Base-by-base conservation (phyloP, 495 filamentous ascomycete species). In the Trichoderma reesei region DNA sequence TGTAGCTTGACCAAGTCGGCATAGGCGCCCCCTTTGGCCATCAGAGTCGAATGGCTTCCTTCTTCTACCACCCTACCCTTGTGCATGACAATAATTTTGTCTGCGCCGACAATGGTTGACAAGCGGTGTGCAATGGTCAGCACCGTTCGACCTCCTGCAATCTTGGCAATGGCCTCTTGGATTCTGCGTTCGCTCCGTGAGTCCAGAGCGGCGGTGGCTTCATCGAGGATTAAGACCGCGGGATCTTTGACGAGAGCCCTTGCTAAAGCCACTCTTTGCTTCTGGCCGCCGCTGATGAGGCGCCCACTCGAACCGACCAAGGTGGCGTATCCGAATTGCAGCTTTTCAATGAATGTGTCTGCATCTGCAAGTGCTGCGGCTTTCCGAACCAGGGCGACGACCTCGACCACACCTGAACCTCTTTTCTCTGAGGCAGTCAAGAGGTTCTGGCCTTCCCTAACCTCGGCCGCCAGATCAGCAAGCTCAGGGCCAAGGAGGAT, bases 91-190 rank as follows among this genome's bases (percentile, higher is more conserved):
- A 86, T 75, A 64, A 87, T 87, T 41, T 84, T 84, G 65, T 86
- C 79, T 0, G 83, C 83, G 51, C 75, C 75, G 34, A 82, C 79
- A 33, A 91, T 85, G 33, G 87, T 91, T n/a, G 78, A 77, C 41
- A 91, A 73, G 4, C 88, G 78, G 76, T 92, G 89, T 37, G 84
- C 83, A 26, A 93, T 87, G 26, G 89, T 85, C 54, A 94, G 86
- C 0, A 88, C 88, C 3, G 90, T 94, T 60, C 81, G 71, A 2
- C 77, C 79, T 6, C 62, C 69, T n/a, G 79, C 70, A 14, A 80
- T 76, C 41, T 76, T 76, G 39, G 75, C 73, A 62, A 85, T 77
- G 26, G 82, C 80, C 3, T 65, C 66, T 66, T 82, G 83, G 61
- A 84, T 83, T 33, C 77, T 75, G 46, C 73, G 77, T 67, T 85